These are phyloP conservation scores for Fusarium coicis DNA, from an alignment of 2,329 filamentous ascomycete species.

Conservation along the genomic window DNA sequence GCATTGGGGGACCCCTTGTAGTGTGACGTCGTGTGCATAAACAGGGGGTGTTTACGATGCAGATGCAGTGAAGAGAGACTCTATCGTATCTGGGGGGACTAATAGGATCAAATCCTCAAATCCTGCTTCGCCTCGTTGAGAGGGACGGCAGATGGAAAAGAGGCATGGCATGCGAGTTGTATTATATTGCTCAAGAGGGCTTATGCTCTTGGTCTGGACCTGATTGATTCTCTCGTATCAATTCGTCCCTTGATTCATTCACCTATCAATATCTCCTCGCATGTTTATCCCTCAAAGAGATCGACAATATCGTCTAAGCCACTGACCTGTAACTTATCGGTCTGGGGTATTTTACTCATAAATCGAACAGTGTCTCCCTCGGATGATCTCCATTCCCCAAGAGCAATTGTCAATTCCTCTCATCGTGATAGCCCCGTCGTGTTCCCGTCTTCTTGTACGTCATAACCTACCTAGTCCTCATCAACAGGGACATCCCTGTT, in stretches of 20 bases:
- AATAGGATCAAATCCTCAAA: neutral
- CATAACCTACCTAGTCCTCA: conserved; percentile 2
- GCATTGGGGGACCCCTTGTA: conserved; percentile 4
- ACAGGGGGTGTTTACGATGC: neutral
- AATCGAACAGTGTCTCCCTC: neutral
- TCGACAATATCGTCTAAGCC: conserved; percentile 10
- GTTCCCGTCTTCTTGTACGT: conserved; percentile 27
- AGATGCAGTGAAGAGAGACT: neutral
- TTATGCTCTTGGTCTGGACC: neutral
- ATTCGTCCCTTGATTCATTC: neutral
- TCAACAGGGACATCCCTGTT: conserved; percentile 26
- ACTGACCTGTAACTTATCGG: neutral
- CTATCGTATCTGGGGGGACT: neutral
- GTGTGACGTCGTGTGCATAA: conserved; percentile 8
- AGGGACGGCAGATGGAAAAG: neutral
- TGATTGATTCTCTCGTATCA: conserved; percentile 1
- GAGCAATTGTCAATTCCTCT: neutral
- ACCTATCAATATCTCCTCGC: neutral
- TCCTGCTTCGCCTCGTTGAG: neutral
- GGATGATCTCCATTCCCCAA: neutral
- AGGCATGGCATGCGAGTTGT: neutral
- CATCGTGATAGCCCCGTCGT: conserved; percentile 6
- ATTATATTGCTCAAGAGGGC: neutral
- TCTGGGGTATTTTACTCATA: conserved; percentile 4
- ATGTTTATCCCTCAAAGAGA: conserved; percentile 6